Percentiles rank a stretch among this genome's conserved stretches.
These are phyloP conservation scores for Diaporthe caulivora DNA, from an alignment of 2,329 filamentous ascomycete species.

Conservation along the genomic window DNA sequence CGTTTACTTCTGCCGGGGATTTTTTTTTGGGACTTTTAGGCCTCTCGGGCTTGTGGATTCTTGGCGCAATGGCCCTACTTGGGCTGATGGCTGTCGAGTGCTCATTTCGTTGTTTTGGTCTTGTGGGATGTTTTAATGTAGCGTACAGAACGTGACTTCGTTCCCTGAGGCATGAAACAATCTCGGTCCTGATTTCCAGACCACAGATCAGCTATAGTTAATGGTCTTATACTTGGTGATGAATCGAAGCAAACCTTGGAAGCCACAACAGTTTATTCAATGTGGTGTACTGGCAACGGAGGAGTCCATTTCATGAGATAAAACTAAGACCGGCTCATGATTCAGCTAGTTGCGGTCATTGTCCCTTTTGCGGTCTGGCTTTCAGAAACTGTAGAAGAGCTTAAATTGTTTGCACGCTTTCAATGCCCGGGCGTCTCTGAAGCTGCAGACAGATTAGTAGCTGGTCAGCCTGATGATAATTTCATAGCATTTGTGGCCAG, in stretches of 20 bases:
- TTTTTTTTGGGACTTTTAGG: slow-evolving; percentile 42
- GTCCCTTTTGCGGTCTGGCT: neutral
- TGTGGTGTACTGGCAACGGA: neutral
- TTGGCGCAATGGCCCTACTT: neutral
- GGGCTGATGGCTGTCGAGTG: neutral
- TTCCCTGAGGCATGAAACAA: neutral
- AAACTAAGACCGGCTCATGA: neutral
- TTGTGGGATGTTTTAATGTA: neutral
- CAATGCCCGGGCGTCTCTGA: neutral
- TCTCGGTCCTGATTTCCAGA: neutral
- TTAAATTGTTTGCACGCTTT: neutral
- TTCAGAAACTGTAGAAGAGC: neutral
- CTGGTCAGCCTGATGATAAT: no score
- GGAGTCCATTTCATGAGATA: neutral
- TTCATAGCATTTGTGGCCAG: no score
- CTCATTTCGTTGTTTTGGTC: neutral
- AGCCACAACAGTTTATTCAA: no score
- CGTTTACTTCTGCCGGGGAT: neutral
- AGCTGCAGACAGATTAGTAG: no score
- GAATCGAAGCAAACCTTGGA: neutral
- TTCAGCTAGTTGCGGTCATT: neutral
- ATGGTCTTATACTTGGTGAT: neutral
- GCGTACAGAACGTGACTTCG: neutral
- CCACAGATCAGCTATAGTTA: neutral
- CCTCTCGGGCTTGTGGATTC: slow-evolving; percentile 4